Evolutionary conservation across 345 rosid species (phyloP), one percentile per base, ranked within the genome.

Genomic region (Viola odorata): DNA sequence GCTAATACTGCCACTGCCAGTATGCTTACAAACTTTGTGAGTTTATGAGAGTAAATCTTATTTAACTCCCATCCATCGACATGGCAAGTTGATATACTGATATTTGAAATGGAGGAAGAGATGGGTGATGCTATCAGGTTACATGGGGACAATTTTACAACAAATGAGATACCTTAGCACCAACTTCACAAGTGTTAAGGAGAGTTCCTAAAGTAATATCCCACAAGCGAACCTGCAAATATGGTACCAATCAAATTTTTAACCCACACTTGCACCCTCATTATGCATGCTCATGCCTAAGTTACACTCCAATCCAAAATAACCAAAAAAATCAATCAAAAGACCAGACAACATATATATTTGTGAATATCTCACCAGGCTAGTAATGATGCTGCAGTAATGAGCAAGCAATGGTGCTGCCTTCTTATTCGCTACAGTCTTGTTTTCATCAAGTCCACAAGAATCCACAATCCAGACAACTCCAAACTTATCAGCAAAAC

Each of bases 401-500:
- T 91, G 99, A 41, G 92, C 88, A 69, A 94, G 89, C 73, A 94
- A 55, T 7, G 81, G 80, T 3, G 73, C 80, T 50, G 92, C 83
- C 84, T 85, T 85, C 76, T 77, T 78, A 76, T 73, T 63, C 42
- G 69, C 76, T 37, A 63, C 12, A 74, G 61, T 45, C 58, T 68
- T 48, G 57, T 74, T 69, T 37, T 76, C 81, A 37, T 71, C 77
- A 68, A 76, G 57, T 44, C 69, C 88, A 44, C 73, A 78, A 39
- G 82, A 65, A 69, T 75, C 80, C 70, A 86, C 80, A 69, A 82
- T 91, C 96, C 99, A 86, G 60, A 91, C 96, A 75, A 82, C 94
- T 79, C 98, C 98, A 72, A 95, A 95, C 73, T 91, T 91, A 69
- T 95, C 98, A 60, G 98, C 91, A 67, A 81, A 95, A 63, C 96